These are phyloP conservation scores for Naematelia encephala DNA, from an alignment of 768 basidiomycete genomes.

Conservation along the genomic window DNA sequence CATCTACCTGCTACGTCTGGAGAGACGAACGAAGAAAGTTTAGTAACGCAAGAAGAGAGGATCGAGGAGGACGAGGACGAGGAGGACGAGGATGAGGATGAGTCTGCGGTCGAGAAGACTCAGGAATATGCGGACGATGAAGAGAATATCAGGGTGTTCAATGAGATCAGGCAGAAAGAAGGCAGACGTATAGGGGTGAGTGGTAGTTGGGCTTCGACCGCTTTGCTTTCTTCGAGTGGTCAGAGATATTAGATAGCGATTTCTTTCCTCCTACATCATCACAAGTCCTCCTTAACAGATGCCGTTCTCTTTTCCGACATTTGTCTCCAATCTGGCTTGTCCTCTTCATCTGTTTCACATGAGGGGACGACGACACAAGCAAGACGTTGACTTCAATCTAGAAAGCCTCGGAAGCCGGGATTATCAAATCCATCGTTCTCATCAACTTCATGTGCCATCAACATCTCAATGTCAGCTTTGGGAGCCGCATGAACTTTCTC, in stretches of 20 bases:
- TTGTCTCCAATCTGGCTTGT: neutral
- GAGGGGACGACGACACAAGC: too few relatives aligned
- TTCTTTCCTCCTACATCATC: too few relatives aligned
- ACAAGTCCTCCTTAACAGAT: too few relatives aligned
- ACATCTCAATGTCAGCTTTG: conserved; percentile 75
- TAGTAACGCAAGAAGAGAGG: neutral
- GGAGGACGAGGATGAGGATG: conserved; percentile 60
- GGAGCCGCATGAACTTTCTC: conserved; percentile 94
- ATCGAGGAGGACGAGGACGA: conserved; percentile 49
- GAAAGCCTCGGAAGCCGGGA: conserved; percentile 79
- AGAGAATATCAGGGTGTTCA: neutral
- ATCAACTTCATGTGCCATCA: conserved; percentile 96
- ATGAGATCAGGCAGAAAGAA: conserved; percentile 49
- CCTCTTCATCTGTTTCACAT: too few relatives aligned
- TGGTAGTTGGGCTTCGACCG: too few relatives aligned
- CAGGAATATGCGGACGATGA: conserved; percentile 52
- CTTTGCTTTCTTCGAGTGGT: too few relatives aligned
- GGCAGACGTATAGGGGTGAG: conserved; percentile 56
- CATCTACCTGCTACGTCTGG: too few relatives aligned
- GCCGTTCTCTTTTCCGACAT: too few relatives aligned
- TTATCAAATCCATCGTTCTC: conserved; percentile 64
- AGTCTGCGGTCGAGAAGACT: conserved; percentile 20
- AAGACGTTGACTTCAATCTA: conserved; percentile 43
- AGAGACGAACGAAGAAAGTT: too few relatives aligned
- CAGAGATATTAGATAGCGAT: too few relatives aligned